Conservation (phyloP, 148 eudicot genomes). For the Euryodendron excelsum region DNA sequence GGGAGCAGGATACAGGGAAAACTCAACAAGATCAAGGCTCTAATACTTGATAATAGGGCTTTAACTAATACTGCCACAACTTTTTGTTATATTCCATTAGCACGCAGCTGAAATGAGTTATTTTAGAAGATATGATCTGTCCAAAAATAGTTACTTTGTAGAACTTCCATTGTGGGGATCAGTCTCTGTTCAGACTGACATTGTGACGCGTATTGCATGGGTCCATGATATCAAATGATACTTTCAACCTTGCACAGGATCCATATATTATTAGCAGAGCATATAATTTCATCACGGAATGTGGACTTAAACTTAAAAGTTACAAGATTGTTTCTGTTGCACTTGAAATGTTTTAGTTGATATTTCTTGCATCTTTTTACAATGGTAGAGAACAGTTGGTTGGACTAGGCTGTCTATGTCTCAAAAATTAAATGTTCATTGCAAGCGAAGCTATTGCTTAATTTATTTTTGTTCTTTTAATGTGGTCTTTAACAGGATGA, state of each 20-base stretch:
- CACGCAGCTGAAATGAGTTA: no score
- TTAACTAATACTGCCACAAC: not conserved
- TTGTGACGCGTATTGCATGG: no score
- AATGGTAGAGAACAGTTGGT: not conserved
- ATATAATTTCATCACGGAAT: no score
- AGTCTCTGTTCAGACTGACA: no score
- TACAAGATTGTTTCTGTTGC: no score
- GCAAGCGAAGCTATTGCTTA: conserved; percentile 16
- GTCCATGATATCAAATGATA: no score
- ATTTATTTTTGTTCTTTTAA: conserved; percentile 2
- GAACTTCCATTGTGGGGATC: not conserved
- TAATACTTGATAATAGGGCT: not conserved
- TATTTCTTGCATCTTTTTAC: not conserved
- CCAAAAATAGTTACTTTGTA: no score
- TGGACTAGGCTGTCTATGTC: not conserved
- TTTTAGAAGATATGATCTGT: no score
- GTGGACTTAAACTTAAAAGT: no score
- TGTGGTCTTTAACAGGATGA: conserved; percentile 58
- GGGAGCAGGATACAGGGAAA: not conserved
- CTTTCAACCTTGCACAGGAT: no score
- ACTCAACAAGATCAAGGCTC: not conserved
- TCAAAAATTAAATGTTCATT: not conserved
- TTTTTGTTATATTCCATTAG: no score
- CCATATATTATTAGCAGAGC: no score
- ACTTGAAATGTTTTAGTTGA: not conserved